Base-by-base conservation (phyloP, 2,329 filamentous ascomycete species). In the Colletotrichum tanaceti region DNA sequence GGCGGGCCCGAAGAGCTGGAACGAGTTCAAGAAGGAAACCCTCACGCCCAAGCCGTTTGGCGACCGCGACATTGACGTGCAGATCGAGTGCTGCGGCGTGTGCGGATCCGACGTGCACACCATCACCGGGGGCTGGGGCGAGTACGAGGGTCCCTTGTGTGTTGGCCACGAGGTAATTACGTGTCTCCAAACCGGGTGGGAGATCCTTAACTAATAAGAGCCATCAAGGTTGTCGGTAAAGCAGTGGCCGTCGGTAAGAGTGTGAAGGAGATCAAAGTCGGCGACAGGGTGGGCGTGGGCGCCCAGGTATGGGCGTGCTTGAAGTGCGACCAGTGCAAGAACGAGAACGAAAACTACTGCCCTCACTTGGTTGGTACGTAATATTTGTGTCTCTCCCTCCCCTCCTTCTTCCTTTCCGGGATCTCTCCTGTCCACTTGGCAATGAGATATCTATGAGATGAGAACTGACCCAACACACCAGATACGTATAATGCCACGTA, bases 61-160 rank as follows among this genome's bases (percentile, higher is more conserved):
- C 18, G 73, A 76, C 9, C 73, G 75, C 63, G 77, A 78, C 59
- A 70, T 81, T 72, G 91, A 93, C 75, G 87, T 94, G 76, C 89
- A 91, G 78, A 90, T 94, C 72, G 86, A 90, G 64, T 88, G 86
- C 69, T 92, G 90, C 75, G 89, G 90, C 74, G 81, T 90, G 60
- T 90, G 88, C 75, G 87, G 88, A 71, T 87, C 84, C 62, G 87
- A 90, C 72, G 81, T 90, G 16, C 87, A 89, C 78, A 88, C 85
- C 28, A 79, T 89, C 63, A 86, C 80, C 58, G 84, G 85, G 65
- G 86, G 86, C 68, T 89, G 86, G 87, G 85, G 86, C 46, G 78
- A 81, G 14, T 83, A 76, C 55, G 64, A 78, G 54, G 79, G 79
- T 0, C 84, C 84, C 2, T 75, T 87, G 46, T 86, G 84, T 58